Base-by-base conservation (phyloP, 1,284 basidiomycete genomes). In the Agroathelia rolfsii region DNA sequence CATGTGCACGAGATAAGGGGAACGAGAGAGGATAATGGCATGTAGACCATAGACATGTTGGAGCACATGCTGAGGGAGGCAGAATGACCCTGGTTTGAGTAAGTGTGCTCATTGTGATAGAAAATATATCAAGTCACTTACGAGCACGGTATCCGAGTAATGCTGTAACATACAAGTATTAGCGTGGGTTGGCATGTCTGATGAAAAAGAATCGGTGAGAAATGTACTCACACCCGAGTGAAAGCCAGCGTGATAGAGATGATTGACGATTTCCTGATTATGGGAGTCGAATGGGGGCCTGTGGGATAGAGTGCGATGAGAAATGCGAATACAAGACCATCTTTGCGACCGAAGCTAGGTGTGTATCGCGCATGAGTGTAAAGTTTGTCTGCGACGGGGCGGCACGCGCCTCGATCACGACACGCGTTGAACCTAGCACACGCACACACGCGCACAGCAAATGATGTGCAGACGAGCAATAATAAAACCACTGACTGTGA, bases 21-120 rank as follows among this genome's bases (percentile, higher is more conserved):
- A 88, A 35, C 82, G 78, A 36, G 85, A 84, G 39, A 92, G 66
- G 45, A 89, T 79, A 54, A 92, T 79, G 44, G 78, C 72, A 55
- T 86, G 82, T 32, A 85, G 68, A 39, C 74, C 72, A 54, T 84
- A 85, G 38, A 67, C 62, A 54, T 72, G 74, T 63, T 78, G 72
- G 47, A 76, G 72, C 38, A 83, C 74, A 61, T 83, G 80, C 81
- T 86, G 41, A 10, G 40, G 30, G 40, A 20, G n/a, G 19, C 42
- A 39, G 46, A 44, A 34, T 41, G 26, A 34, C 38, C 37, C 32
- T 40, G 28, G 32, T 24, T 33, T 38, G 35, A 25, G 36, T 25
- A 28, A 38, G 36, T 43, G n/a, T n/a, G n/a, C 29, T 29, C 26
- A 37, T 34, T 13, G 27, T 37, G 13, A 31, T 32, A 32, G 30